phyloP scores from a whole-genome alignment of 352 stramenopile species.

The Globisporangium apiculatum region DNA sequence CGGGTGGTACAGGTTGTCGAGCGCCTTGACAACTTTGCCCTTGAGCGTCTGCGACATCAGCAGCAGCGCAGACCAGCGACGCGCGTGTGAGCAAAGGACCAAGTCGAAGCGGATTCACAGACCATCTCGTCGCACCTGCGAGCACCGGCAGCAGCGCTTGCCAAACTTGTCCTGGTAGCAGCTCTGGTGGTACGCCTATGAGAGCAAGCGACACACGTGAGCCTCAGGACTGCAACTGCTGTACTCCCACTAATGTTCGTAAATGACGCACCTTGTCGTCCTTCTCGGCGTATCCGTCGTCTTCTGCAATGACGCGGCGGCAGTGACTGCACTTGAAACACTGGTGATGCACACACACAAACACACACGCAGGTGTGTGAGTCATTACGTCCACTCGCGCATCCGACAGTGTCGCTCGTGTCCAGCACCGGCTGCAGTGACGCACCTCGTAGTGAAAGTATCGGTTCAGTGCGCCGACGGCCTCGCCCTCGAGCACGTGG shows the following conservation, averaged over 20 bases:
- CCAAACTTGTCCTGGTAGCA: conserved; percentile 75
- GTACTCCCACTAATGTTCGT: too few species aligned
- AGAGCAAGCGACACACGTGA: not conserved
- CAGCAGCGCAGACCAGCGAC: not conserved
- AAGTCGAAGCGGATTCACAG: too few species aligned
- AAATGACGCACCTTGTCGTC: conserved; percentile 44
- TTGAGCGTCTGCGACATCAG: conserved; percentile 45
- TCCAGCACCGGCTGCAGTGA: not conserved
- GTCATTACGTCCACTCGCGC: too few species aligned
- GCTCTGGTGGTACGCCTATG: conserved; percentile 66
- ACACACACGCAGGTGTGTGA: not conserved
- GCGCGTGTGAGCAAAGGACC: too few species aligned
- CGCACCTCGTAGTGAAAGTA: conserved; percentile 78
- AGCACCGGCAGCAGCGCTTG: conserved; percentile 76
- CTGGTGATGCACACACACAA: conserved; percentile 9
- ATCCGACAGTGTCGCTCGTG: too few species aligned
- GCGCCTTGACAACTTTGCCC: conserved; percentile 79
- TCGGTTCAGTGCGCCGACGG: conserved; percentile 68
- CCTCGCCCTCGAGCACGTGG: conserved; percentile 67
- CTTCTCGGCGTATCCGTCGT: conserved; percentile 79
- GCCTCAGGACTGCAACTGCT: not conserved
- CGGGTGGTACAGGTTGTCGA: conserved; percentile 81
- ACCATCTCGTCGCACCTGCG: conserved; percentile 25
- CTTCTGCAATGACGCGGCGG: conserved; percentile 57
- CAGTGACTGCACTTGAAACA: conserved; percentile 84